Base-by-base conservation (phyloP, 1,284 basidiomycete species). In the Peniophora sp. region DNA sequence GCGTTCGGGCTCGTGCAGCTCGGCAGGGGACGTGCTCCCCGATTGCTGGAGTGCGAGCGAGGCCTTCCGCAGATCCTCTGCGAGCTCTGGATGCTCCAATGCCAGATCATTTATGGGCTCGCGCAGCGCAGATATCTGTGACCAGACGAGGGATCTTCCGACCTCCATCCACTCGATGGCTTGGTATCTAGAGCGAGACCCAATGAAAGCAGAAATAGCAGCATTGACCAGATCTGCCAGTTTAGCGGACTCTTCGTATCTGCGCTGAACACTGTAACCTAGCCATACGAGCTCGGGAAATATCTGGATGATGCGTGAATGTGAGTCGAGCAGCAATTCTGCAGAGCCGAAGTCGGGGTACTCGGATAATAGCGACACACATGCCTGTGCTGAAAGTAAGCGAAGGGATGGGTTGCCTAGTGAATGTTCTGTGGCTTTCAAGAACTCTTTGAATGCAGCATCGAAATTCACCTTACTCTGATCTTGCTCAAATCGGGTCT, bases 401-500 rank as follows among this genome's bases (percentile, higher is more conserved):
- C 16, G 38, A 5, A 16, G n/a, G 5, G 16, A 5, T 17, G 38
- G 38, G 12, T 32, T 32, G 12, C 27, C 27, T 32, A 32, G 27
- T 32, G 27, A 6, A 5, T 32, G 6, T 12, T 8, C 38, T 8
- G 19, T 20, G 5, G 38, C 38, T 16, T 41, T 41, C n/a, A n/a
- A 5, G 8, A 17, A 5, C 8, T 17, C 8, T 16, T 17, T 16
- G 5, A 41, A 8, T 41, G 38, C 38, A 5, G 38, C 16, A n/a
- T 41, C 38, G n/a, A 41, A 20, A 16, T n/a, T 5, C 16, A 17
- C 16, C 8, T 17, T n/a, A 16, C 38, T 20, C 8, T 5, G n/a
- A 5, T 17, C 8, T 5, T 41, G 55, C 10, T 59, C 55, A 46
- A 60, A 63, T 32, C 61, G 61, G 35, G 61, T 53, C 45, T 60